Evolutionary conservation across 306 rosid species (phyloP).

Genomic region (Nissolia schottii): DNA sequence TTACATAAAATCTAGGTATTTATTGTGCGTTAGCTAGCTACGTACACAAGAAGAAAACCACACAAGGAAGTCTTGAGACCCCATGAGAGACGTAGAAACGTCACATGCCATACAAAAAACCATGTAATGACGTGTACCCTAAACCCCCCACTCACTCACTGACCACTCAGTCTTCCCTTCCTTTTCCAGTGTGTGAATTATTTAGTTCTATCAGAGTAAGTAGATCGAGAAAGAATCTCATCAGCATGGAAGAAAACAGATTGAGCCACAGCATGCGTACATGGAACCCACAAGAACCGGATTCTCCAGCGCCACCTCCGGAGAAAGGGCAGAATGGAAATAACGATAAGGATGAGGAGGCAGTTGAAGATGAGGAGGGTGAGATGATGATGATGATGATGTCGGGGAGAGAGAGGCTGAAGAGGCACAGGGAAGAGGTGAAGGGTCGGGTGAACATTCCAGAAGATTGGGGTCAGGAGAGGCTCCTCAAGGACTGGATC

Average conservation of each 20-base stretch:
- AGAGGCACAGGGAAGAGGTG: constrained; percentile 55
- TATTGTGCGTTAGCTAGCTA: neutral
- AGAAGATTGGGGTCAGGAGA: constrained; percentile 61
- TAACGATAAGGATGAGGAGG: neutral
- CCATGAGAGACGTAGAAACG: constrained; percentile 39
- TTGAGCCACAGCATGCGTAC: neutral
- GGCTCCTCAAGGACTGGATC: constrained; percentile 51
- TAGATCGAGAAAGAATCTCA: too few relatives aligned
- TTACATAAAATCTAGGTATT: too few relatives aligned
- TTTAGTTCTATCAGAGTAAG: too few relatives aligned
- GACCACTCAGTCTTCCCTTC: neutral
- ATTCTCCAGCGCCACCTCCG: too few relatives aligned
- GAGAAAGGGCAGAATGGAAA: neutral
- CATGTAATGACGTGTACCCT: constrained; percentile 38
- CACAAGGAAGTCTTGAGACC: constrained; percentile 32
- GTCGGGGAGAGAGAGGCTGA: constrained; percentile 55
- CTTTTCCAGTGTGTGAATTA: too few relatives aligned
- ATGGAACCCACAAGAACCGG: neutral
- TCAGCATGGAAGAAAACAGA: constrained; percentile 32
- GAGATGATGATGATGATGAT: too few relatives aligned
- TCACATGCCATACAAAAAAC: constrained; percentile 46
- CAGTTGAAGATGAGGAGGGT: neutral
- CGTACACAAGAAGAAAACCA: constrained; percentile 39
- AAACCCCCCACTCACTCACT: constrained; percentile 39
- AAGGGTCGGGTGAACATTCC: constrained; percentile 49